phyloP scores from a whole-genome alignment of 2,329 filamentous ascomycete genomes.

The Hymenoscyphus fructigenus region DNA sequence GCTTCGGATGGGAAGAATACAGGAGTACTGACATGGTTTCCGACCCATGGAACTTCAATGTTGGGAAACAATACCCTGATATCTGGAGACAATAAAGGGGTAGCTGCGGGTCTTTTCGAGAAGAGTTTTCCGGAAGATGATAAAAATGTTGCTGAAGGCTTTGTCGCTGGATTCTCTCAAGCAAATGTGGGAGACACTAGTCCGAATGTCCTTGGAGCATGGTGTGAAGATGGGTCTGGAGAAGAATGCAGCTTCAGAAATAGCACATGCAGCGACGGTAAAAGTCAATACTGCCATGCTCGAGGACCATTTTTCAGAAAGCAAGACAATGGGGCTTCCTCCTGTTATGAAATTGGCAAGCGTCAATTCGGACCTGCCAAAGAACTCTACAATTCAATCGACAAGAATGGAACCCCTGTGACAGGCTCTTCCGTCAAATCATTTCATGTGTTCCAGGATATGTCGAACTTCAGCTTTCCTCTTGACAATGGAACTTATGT shows the following conservation, averaged over 20 bases:
- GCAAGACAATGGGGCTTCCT: constrained; percentile 69
- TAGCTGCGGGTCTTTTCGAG: constrained; percentile 84
- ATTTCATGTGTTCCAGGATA: constrained; percentile 82
- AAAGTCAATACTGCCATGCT: constrained; percentile 69
- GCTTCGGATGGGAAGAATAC: constrained; percentile 73
- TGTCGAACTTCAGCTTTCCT: constrained; percentile 71
- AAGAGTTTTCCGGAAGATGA: constrained; percentile 56
- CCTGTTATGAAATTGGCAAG: constrained; percentile 72
- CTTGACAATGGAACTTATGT: constrained; percentile 71
- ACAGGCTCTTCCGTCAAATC: constrained; percentile 69
- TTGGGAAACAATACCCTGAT: constrained; percentile 89
- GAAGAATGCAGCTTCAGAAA: constrained; percentile 72
- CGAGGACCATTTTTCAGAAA: constrained; percentile 68
- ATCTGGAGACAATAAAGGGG: constrained; percentile 95
- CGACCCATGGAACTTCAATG: constrained; percentile 88
- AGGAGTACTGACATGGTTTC: constrained; percentile 85
- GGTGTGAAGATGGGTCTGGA: constrained; percentile 81
- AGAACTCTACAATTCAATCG: constrained; percentile 57
- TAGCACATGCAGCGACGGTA: constrained; percentile 76
- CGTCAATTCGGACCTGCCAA: constrained; percentile 67
- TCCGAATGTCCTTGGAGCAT: constrained; percentile 84
- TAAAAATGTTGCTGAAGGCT: constrained; percentile 58
- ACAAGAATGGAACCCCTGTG: constrained; percentile 45
- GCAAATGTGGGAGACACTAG: constrained; percentile 88
- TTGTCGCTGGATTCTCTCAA: constrained; percentile 91